Conservation (phyloP, 2,329 filamentous ascomycete species). For the Colletotrichum paranaense region DNA sequence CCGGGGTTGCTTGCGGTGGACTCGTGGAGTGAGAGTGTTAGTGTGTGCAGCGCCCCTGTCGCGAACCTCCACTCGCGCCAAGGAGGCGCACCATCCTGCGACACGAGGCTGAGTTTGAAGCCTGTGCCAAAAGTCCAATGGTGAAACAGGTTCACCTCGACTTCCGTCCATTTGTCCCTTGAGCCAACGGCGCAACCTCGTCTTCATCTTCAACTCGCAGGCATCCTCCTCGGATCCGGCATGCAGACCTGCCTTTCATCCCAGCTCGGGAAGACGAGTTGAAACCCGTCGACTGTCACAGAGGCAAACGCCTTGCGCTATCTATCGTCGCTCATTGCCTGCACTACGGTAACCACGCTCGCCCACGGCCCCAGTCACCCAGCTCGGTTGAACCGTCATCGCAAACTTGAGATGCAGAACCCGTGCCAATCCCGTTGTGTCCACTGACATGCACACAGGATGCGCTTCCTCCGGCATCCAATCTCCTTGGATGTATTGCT, state of each 20-base stretch:
- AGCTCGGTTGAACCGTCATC: slow-evolving; percentile 6
- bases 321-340: neutral
- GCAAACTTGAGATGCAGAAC: slow-evolving; percentile 16
- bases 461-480: neutral
- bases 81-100: slow-evolving; percentile 27
- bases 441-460: neutral
- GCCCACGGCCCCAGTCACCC: neutral
- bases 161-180: slow-evolving; percentile 28
- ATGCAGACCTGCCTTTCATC: slow-evolving; percentile 26
- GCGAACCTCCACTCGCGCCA: slow-evolving; percentile 3
- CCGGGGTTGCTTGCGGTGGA: neutral
- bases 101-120: slow-evolving; percentile 36
- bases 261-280: slow-evolving; percentile 28
- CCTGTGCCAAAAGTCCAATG: slow-evolving; percentile 32
- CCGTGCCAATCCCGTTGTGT: slow-evolving; percentile 28
- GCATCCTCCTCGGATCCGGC: slow-evolving; percentile 13
- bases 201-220: neutral
- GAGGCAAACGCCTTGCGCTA: neutral
- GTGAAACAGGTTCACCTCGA: slow-evolving; percentile 36
- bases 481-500: neutral
- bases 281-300: slow-evolving; percentile 29
- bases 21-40: no score
- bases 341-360: no score
- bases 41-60: neutral
- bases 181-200: neutral